Base-by-base conservation (phyloP, 495 filamentous ascomycete genomes). In the Talaromyces nanjingensis region DNA sequence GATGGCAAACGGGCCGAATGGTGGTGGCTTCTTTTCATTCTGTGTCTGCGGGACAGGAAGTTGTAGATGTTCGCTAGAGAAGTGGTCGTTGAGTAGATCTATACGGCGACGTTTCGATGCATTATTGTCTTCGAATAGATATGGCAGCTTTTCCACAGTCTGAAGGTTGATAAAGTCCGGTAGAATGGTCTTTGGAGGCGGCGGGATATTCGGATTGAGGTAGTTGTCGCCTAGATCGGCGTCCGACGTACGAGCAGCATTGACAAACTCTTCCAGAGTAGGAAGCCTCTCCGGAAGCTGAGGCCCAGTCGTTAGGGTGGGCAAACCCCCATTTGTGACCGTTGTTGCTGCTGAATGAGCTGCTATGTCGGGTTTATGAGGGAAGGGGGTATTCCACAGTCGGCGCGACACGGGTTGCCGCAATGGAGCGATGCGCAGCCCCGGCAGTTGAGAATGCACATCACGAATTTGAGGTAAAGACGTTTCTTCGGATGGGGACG, bases 1-100 rank as follows among this genome's bases (percentile, higher is more conserved):
- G 65, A 91, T 90, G 62, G 88, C 77, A 73, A 79, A 81, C 3
- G 81, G 81, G 14, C 76, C 78, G 65, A 83, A 82, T 1, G 79
- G 81, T 34, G 75, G 79, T 27, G 73, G 77, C 22, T 80, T 76
- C 45, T 79, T 78, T 37, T 81, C 77, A 58, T 78, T 78, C 18
- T 77, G 73, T 3, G 80, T 68, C 59, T 78, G 76, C 25, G 75
- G 77, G 47, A 82, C 80, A 6, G 81, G 81, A 27, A 83, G 65
- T 56, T 83, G 81, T 52, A 83, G 69, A 67, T 82, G 79, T 62
- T 84, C 81, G 14, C 63, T 59, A 22, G 76, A 69, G 56, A 83
- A 79, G 8, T 76, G 73, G 53, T 84, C 81, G 34, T 65, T 57
- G 47, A 78, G 74, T 7, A 74, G 64, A 57, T 80, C 79, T 65